Conservation (phyloP, 2,329 filamentous ascomycete genomes). For the Purpureocillium lavendulum region DNA sequence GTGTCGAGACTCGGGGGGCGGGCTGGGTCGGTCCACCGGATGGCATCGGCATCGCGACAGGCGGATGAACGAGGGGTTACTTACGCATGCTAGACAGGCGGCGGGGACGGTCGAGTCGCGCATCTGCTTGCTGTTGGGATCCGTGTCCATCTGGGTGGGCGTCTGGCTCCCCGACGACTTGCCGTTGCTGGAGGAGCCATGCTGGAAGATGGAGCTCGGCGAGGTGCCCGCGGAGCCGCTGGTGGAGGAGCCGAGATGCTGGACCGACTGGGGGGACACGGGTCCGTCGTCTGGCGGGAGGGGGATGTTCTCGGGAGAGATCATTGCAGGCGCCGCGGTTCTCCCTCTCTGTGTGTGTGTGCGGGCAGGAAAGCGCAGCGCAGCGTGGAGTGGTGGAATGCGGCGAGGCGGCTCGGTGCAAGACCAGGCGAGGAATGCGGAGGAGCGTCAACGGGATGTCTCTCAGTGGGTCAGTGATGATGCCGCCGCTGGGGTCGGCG, state of each 20-base stretch:
- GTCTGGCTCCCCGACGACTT: not conserved
- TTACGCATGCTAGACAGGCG: conserved; percentile 48
- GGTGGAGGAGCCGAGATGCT: not conserved
- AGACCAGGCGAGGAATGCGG: too few relatives aligned
- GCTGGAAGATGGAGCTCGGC: not conserved
- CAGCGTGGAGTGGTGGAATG: too few relatives aligned
- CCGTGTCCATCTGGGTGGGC: not conserved
- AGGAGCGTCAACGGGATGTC: too few relatives aligned
- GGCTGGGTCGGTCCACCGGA: too few relatives aligned
- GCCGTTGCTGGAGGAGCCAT: not conserved
- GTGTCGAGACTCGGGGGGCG: conserved; percentile 1
- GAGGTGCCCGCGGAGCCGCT: not conserved
- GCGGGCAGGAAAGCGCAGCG: too few relatives aligned
- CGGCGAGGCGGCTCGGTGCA: too few relatives aligned
- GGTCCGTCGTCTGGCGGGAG: not conserved
- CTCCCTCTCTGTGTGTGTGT: too few relatives aligned
- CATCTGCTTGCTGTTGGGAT: conserved; percentile 9
- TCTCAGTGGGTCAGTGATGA: too few relatives aligned
- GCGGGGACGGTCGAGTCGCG: conserved; percentile 33
- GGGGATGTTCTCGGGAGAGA: not conserved
- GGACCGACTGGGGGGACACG: not conserved
- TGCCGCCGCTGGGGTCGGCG: too few relatives aligned
- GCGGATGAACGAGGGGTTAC: conserved; percentile 19
- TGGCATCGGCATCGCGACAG: not conserved
- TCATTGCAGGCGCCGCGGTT: not conserved